Base-by-base conservation (phyloP, 495 filamentous ascomycete species). In the Aspergillus ellipticus region DNA sequence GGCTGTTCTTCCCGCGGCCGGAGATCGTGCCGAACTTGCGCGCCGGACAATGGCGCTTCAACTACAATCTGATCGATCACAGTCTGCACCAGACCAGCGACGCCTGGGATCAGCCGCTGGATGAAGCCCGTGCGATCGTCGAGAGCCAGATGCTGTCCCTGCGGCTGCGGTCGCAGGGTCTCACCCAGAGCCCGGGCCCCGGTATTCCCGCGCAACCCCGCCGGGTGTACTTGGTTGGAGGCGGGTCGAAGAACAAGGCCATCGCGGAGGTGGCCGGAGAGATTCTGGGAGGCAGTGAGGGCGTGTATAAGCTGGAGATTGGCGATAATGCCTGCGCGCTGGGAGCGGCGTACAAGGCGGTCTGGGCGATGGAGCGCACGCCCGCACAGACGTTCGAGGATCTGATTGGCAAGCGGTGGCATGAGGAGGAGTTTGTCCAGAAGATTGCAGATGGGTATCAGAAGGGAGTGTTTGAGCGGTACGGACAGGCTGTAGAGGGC, bases 301-400 rank as follows among this genome's bases (percentile, higher is more conserved):
- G 94, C 8, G 88, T 97, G 16, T 98, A 89, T 65, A 85, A 85
- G 71, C 81, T 98, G 3, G 92, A 97, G 69, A 87, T 97, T 20
- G 92, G 93, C n/a, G 90, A 92, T 6, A 96, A 96, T 72, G 92
- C 94, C 26, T 98, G 94, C 70, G 94, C 92, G 17, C 71, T 98
- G 8, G 94, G 92, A 10, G 91, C 90, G 16, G 94, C 93, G n/a
- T 96, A 98, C 68, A 96, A 96, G 74, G 93, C 94, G 47, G 86
- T 92, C 0, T 98, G 94, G 94, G 89, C 86, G 1, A 75, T 89
- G 29, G 91, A 96, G 74, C 74, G 89, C 28, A 63, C 68, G 19
- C 51, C 64, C 1, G 81, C 81, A 21, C 85, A 96, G 79, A 87
- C 80, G 9, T 98, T 97, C 76, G 94, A 97, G 66, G 85, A 92